Conservation (phyloP, 2,329 filamentous ascomycete genomes). For the Fusarium sublunatum region DNA sequence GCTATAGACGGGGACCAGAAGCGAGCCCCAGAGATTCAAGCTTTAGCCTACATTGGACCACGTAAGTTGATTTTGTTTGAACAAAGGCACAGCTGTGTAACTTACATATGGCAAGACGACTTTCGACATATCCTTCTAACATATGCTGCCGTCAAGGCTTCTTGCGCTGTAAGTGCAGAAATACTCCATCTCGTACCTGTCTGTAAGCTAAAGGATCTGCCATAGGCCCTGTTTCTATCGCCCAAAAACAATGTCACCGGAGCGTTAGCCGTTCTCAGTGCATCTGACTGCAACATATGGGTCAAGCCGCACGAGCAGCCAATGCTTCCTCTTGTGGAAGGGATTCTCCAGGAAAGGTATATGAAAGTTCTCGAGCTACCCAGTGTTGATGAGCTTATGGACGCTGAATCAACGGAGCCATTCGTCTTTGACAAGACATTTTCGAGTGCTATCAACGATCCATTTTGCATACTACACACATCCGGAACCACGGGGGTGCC, state of each 20-base stretch:
- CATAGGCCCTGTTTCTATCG: conserved; percentile 50
- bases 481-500: conserved; percentile 57
- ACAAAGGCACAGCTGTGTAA: not conserved
- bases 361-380: conserved; percentile 49
- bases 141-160: conserved; percentile 50
- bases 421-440: conserved; percentile 50
- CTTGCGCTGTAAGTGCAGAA: conserved; percentile 45
- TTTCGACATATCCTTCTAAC: conserved; percentile 47
- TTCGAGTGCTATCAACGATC: conserved; percentile 49
- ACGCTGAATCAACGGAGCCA: conserved; percentile 17
- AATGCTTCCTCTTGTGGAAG: conserved; percentile 35
- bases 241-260: conserved; percentile 51
- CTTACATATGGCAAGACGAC: conserved; percentile 40
- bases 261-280: conserved; percentile 49
- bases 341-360: conserved; percentile 38
- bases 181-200: fast-evolving
- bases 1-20: not conserved
- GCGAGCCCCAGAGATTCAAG: conserved; percentile 26
- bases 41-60: conserved; percentile 49
- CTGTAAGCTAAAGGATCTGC: not conserved
- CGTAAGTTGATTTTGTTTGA: conserved; percentile 40
- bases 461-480: conserved; percentile 55
- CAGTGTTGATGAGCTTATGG: conserved; percentile 45
- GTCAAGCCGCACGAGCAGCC: conserved; percentile 39
- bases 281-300: conserved; percentile 49